phyloP scores from a whole-genome alignment of 2,329 filamentous ascomycete genomes.

The Macroventuria anomochaeta region DNA sequence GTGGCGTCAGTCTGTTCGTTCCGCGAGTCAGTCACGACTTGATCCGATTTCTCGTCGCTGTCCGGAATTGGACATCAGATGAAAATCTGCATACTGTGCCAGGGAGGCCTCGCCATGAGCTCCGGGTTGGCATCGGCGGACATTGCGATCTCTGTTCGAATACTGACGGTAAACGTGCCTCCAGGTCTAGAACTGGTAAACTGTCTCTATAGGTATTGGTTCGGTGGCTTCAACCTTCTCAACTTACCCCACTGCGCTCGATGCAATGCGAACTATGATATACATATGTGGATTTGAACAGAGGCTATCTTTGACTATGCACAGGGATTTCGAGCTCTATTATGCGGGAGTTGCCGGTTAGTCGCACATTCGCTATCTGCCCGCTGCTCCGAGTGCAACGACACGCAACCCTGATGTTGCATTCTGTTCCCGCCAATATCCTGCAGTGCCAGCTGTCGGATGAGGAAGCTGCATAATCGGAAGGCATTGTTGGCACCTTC shows the following conservation, averaged over 20 bases:
- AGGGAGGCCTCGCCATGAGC: neutral
- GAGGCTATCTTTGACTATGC: neutral
- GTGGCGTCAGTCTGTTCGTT: neutral
- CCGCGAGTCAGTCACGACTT: slow-evolving; percentile 7
- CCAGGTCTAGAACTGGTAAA: neutral
- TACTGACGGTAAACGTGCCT: neutral
- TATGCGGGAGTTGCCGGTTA: neutral
- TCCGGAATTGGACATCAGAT: neutral
- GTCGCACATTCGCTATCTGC: neutral
- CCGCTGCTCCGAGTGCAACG: neutral
- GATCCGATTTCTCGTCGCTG: neutral
- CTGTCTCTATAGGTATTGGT: neutral
- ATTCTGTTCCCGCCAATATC: neutral
- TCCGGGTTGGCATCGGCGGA: neutral
- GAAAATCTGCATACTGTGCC: neutral
- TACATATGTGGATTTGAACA: neutral
- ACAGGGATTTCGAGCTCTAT: neutral
- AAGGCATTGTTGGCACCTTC: neutral
- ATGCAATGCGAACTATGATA: neutral
- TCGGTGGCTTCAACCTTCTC: neutral
- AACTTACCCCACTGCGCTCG: neutral
- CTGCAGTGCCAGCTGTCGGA: neutral
- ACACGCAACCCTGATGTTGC: neutral
- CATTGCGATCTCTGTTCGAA: neutral
- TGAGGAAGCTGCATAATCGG: neutral